Evolutionary conservation across 257 asterid genomes (phyloP).

Genomic region (Mitragyna speciosa): DNA sequence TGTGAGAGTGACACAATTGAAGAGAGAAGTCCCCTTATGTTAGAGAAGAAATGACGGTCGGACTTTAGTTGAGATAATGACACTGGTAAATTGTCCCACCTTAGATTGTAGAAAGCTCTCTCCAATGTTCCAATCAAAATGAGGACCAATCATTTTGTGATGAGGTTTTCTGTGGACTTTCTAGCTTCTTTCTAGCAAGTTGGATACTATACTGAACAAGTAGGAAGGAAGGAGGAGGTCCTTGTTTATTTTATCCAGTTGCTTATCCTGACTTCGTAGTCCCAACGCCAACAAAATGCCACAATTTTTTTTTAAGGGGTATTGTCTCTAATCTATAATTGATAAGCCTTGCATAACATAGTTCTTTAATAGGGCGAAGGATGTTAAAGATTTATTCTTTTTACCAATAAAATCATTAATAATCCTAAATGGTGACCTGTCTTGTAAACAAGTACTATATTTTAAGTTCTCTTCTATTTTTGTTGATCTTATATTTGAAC

Average conservation of each 20-base stretch:
- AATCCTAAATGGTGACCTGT: too few species aligned
- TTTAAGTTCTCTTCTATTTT: too few species aligned
- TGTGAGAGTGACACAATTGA: background rate
- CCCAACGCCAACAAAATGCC: background rate
- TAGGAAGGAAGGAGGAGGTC: background rate
- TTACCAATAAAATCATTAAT: too few species aligned
- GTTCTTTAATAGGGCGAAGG: too few species aligned
- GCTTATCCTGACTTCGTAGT: background rate
- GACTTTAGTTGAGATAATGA: background rate
- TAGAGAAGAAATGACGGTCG: background rate
- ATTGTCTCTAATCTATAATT: background rate
- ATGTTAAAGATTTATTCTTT: too few species aligned
- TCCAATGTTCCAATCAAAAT: background rate
- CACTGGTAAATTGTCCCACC: background rate
- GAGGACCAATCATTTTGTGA: background rate
- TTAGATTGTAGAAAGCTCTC: background rate
- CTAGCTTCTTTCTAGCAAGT: background rate
- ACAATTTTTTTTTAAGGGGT: background rate
- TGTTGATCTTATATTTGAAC: too few species aligned
- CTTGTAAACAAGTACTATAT: too few species aligned
- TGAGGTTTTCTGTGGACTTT: background rate
- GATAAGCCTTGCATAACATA: background rate
- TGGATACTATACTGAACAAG: background rate
- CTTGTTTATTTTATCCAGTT: background rate
- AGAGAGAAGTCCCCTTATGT: background rate